These are phyloP conservation scores for Plasmopara viticola DNA, from an alignment of 352 stramenopile species.

Conservation along the genomic window DNA sequence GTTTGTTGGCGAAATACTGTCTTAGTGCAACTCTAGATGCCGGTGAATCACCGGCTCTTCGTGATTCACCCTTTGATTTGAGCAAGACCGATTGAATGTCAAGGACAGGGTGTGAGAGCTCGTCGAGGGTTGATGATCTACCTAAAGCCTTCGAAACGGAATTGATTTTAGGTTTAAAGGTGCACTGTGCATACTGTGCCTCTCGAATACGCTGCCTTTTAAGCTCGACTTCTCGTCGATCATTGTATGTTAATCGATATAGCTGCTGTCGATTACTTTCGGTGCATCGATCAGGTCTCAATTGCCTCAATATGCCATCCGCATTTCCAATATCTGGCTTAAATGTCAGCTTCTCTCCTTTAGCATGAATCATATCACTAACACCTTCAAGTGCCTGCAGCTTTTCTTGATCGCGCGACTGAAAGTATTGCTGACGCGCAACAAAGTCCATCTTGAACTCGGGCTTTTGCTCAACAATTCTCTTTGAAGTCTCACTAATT, in stretches of 20 bases:
- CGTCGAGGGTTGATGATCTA: slow-evolving; percentile 34
- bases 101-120: slow-evolving; percentile 34
- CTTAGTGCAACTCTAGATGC: slow-evolving; percentile 30
- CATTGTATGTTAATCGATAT: slow-evolving; percentile 65
- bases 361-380: slow-evolving; percentile 28
- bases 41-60: slow-evolving; percentile 1
- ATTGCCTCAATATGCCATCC: slow-evolving; percentile 52
- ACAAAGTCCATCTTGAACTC: slow-evolving; percentile 81
- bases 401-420: slow-evolving; percentile 54
- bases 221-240: slow-evolving; percentile 47
- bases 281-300: slow-evolving; percentile 49
- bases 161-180: slow-evolving; percentile 79
- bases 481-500: slow-evolving; percentile 50
- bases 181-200: slow-evolving; percentile 47
- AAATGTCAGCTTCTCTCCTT: slow-evolving; percentile 45
- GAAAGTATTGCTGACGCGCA: slow-evolving; percentile 59
- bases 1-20: slow-evolving; percentile 59
- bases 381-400: slow-evolving; percentile 48
- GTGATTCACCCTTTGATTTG: slow-evolving; percentile 4
- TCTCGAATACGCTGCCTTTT: slow-evolving; percentile 57
- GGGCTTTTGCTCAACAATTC: slow-evolving; percentile 48
- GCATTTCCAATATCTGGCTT: slow-evolving; percentile 75
- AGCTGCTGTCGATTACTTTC: slow-evolving; percentile 54
- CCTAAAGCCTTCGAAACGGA: slow-evolving; percentile 60
- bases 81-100: slow-evolving; percentile 14